Evolutionary conservation across 1,139 yeast genomes (phyloP), one percentile per base, ranked within the genome.

Genomic region (Candida sanyaensis): DNA sequence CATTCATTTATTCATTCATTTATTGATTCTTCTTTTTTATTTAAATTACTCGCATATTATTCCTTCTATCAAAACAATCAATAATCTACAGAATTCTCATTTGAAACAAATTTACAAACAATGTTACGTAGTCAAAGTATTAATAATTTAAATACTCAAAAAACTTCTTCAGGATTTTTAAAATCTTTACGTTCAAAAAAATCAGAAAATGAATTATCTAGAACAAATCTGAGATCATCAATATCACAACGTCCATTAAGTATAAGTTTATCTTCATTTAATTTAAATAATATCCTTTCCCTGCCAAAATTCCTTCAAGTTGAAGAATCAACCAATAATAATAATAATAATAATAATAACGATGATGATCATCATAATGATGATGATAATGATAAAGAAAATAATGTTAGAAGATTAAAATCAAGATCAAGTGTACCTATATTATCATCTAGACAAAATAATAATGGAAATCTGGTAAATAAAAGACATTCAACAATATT

Each of bases 61-160:
- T n/a, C 2, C 21, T 17, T 17, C 21, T 17, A 17, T 17, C 21
- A 17, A 17, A 17, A 17, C 21, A 17, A 17, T 17, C 21, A 17
- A 17, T 17, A 17, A 17, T 17, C 21, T 2, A 17, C 6, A 6
- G 6, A 34, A 36, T 36, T 36, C 38, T 36, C 38, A 12, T 5
- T 36, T 36, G 29, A 36, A 36, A 36, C 38, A 36, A 36, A 26
- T 6, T 2, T 4, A 26, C 9, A 26, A 26, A 26, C 9, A 26
- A 66, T 68, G 73, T 56, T 68, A 41, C 63, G 70, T 45, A 65
- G 71, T 47, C 71, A 66, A 44, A 66, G 70, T 46, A 64, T 65
- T 24, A 56, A 64, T 38, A 63, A 66, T 48, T 53, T 68, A 13
- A 52, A 55, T 43, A 71, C 64, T 39, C 56, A 56, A 38, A 63